These are phyloP conservation scores for Penstemon davidsonii DNA, from an alignment of 257 asterid genomes.

Conservation along the genomic window DNA sequence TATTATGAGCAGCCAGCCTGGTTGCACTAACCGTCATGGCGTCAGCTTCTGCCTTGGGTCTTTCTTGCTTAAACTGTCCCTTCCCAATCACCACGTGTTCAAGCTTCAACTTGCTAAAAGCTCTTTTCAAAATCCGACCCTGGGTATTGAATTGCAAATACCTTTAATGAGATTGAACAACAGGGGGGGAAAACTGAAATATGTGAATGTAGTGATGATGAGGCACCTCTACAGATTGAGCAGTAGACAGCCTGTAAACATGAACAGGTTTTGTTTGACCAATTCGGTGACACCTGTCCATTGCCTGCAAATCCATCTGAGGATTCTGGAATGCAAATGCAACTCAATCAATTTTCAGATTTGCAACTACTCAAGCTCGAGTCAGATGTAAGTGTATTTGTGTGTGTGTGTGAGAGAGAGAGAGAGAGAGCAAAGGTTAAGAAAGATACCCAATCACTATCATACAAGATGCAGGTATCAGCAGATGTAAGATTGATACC, in stretches of 20 bases:
- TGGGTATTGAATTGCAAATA: constrained; percentile 27
- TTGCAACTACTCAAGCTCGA: neutral
- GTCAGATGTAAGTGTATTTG: neutral
- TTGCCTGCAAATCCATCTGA: constrained; percentile 98
- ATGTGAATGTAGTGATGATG: neutral
- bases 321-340: constrained; percentile 69
- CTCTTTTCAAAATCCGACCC: constrained; percentile 95
- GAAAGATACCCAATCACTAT: constrained; percentile 90
- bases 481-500: constrained; percentile 99
- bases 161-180: neutral
- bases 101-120: constrained; percentile 92
- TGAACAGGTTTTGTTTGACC: constrained; percentile 99
- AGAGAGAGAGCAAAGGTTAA: constrained; percentile 19
- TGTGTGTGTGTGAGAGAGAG: neutral
- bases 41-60: constrained; percentile 50
- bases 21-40: constrained; percentile 43
- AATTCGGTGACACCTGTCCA: constrained; percentile 97
- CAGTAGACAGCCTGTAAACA: constrained; percentile 91
- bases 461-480: constrained; percentile 95
- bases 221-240: constrained; percentile 90
- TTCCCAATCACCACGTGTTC: constrained; percentile 97
- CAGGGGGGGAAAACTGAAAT: neutral
- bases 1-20: neutral
- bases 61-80: constrained; percentile 91
- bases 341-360: constrained; percentile 22